Conservation (phyloP, 2,329 filamentous ascomycete genomes). For the Mariannaea elegans region DNA sequence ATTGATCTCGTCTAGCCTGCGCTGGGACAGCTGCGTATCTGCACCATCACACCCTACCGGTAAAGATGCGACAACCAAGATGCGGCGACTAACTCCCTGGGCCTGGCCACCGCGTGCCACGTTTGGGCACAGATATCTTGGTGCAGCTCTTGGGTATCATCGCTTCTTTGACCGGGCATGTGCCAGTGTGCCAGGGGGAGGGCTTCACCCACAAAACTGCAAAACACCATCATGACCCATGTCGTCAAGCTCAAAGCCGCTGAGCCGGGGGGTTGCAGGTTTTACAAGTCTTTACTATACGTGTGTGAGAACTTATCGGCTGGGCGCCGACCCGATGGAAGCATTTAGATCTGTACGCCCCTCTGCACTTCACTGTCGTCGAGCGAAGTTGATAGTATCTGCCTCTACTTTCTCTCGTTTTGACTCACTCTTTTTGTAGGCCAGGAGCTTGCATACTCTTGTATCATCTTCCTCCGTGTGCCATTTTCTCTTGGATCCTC, state of each 20-base stretch:
- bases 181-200: slow-evolving; percentile 1
- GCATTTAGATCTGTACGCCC: slow-evolving; percentile 18
- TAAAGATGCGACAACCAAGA: slow-evolving; percentile 8
- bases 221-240: background rate
- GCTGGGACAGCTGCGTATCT: background rate
- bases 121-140: slow-evolving; percentile 10
- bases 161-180: slow-evolving; percentile 4
- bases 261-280: background rate
- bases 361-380: slow-evolving; percentile 8
- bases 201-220: background rate
- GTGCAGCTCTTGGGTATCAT: slow-evolving; percentile 17
- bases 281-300: slow-evolving; percentile 1
- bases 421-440: background rate
- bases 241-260: background rate
- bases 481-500: background rate
- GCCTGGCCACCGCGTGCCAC: slow-evolving; percentile 6
- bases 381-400: background rate
- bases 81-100: slow-evolving; percentile 7
- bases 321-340: slow-evolving; percentile 18
- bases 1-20: background rate
- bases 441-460: slow-evolving; percentile 20
- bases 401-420: slow-evolving; percentile 8
- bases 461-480: slow-evolving; percentile 1
- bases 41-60: slow-evolving; percentile 2
- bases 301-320: slow-evolving; percentile 20